These are phyloP conservation scores for Solioccasus polychromus DNA, from an alignment of 768 basidiomycete species.

Conservation along the genomic window DNA sequence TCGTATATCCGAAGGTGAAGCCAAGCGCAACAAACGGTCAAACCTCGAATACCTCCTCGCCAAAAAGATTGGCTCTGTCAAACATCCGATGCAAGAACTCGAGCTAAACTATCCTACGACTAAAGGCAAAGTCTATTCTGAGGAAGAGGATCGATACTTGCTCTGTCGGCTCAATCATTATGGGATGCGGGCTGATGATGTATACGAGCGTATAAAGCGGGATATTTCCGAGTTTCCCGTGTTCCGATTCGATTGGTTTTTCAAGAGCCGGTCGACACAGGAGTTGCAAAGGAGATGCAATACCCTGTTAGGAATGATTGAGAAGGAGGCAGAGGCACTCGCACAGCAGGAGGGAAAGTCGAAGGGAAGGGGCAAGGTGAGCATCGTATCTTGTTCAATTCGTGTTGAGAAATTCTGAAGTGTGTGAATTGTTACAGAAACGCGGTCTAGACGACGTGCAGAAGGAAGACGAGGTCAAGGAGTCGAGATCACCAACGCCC, in stretches of 20 bases:
- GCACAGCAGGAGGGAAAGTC: slow-evolving; percentile 65
- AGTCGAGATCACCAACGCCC: slow-evolving; percentile 64
- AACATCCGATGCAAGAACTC: slow-evolving; percentile 95
- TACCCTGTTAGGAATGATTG: slow-evolving; percentile 85
- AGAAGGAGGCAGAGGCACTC: slow-evolving; percentile 78
- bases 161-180: slow-evolving; percentile 88
- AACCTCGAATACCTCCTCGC: slow-evolving; percentile 76
- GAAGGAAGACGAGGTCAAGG: slow-evolving; percentile 43
- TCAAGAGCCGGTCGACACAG: slow-evolving; percentile 88
- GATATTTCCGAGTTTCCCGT: slow-evolving; percentile 97
- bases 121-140: slow-evolving; percentile 94
- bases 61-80: slow-evolving; percentile 78
- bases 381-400: slow-evolving; percentile 9
- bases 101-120: slow-evolving; percentile 94
- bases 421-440: slow-evolving; percentile 45
- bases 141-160: slow-evolving; percentile 96
- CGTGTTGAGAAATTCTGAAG: slow-evolving; percentile 1
- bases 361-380: slow-evolving; percentile 67
- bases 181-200: slow-evolving; percentile 83
- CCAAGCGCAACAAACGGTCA: slow-evolving; percentile 82
- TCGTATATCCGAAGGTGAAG: slow-evolving; percentile 87
- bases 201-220: slow-evolving; percentile 93
- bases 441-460: slow-evolving; percentile 68
- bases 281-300: slow-evolving; percentile 87
- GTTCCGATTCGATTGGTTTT: slow-evolving; percentile 98